A percentile compares a stretch with the other conserved stretches of the same genome.
Conservation (phyloP, 805 yeast genomes). For the Kazachstania psychrophila region DNA sequence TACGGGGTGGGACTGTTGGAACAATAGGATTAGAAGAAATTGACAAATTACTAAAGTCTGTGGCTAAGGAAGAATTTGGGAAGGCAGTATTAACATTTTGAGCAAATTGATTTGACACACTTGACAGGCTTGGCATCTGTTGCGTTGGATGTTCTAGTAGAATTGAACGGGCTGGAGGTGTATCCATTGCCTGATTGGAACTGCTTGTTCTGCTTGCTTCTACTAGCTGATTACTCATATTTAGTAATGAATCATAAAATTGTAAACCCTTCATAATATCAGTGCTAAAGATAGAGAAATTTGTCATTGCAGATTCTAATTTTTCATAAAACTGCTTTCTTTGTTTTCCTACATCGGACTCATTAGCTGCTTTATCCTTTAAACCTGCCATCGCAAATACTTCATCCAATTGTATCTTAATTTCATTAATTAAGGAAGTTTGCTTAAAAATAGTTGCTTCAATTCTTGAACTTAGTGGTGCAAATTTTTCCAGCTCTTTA, state of each 20-base stretch:
- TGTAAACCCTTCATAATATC: constrained; percentile 55
- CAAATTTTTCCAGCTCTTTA: constrained; percentile 68
- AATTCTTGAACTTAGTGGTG: constrained; percentile 54
- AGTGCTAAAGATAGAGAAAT: constrained; percentile 47
- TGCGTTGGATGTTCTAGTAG: constrained; percentile 7
- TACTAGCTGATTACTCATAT: constrained; percentile 20
- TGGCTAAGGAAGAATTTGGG: neutral
- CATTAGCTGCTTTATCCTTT: constrained; percentile 34
- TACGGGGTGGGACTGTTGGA: constrained; percentile 3
- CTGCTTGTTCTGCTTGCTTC: constrained; percentile 4
- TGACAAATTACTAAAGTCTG: neutral
- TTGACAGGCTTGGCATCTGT: neutral
- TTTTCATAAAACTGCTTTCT: constrained; percentile 33
- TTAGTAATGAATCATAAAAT: constrained; percentile 47
- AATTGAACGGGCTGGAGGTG: constrained; percentile 2
- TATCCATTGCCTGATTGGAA: neutral
- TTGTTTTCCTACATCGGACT: constrained; percentile 28
- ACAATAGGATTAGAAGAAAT: neutral
- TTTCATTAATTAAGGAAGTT: constrained; percentile 38
- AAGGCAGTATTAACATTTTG: too few species aligned
- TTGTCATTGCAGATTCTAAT: constrained; percentile 41
- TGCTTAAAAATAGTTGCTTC: constrained; percentile 64
- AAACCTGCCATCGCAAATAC: constrained; percentile 38
- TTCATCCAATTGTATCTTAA: constrained; percentile 40
- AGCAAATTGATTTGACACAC: too few species aligned